Conservation (phyloP, 1,284 basidiomycete species). For the Veloporphyrellus conicus region DNA sequence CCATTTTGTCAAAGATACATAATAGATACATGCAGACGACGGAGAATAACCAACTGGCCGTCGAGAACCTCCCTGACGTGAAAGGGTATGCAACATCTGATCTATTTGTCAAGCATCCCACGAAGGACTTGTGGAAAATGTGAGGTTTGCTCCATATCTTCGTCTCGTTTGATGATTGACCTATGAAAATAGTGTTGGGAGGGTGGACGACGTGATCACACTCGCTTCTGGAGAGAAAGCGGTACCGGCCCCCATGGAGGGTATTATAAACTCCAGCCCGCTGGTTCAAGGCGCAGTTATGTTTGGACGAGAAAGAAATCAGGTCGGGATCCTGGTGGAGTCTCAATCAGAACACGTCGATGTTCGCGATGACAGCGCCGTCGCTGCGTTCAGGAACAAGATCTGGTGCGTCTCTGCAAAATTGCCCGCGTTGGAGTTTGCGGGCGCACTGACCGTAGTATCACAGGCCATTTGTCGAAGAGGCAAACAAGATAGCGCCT, state of each 20-base stretch:
- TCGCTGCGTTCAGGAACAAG: conserved; percentile 23
- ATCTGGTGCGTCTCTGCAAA: conserved; percentile 22
- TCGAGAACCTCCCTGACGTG: conserved; percentile 33
- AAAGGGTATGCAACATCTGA: conserved; percentile 36
- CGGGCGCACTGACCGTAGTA: too few relatives aligned
- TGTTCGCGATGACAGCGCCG: conserved; percentile 11
- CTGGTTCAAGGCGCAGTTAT: conserved; percentile 18
- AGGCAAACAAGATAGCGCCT: conserved; percentile 33
- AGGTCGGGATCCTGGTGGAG: conserved; percentile 29
- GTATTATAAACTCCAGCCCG: conserved; percentile 6
- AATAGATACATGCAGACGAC: conserved; percentile 1
- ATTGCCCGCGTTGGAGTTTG: too few relatives aligned
- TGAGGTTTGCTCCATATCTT: conserved; percentile 15
- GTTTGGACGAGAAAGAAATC: conserved; percentile 25
- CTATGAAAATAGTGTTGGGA: conserved; percentile 19
- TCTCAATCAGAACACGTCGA: conserved; percentile 19
- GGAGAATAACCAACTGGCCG: conserved; percentile 20
- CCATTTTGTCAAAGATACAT: background rate
- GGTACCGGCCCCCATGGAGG: conserved; percentile 23
- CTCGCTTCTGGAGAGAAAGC: conserved; percentile 25
- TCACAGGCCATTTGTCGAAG: conserved; percentile 27
- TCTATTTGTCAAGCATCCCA: conserved; percentile 31
- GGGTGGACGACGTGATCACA: conserved; percentile 24
- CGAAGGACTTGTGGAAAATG: conserved; percentile 35
- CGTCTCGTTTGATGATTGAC: background rate